phyloP scores from a whole-genome alignment of 2,329 filamentous ascomycete species.

The Botrytis byssoidea region DNA sequence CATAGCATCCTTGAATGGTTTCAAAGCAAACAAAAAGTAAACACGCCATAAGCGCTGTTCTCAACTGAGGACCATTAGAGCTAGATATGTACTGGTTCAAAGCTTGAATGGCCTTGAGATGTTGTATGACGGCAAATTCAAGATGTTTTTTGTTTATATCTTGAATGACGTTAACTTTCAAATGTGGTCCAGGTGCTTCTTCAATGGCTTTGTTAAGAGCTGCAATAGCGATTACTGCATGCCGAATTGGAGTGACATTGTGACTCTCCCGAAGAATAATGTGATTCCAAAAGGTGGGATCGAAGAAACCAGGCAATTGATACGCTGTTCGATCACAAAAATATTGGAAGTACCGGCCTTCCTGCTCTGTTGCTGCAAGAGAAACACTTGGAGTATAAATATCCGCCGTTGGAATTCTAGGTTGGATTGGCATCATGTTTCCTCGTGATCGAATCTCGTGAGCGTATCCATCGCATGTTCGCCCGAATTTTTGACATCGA shows the following conservation, averaged over 20 bases:
- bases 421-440: conserved; percentile 27
- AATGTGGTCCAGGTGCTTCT: conserved; percentile 31
- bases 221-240: conserved; percentile 65
- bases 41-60: conserved; percentile 37
- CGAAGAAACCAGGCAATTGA: conserved; percentile 65
- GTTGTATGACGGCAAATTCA: conserved; percentile 58
- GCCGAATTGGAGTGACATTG: conserved; percentile 57
- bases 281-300: conserved; percentile 62
- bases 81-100: conserved; percentile 48
- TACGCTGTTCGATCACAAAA: conserved; percentile 59
- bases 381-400: conserved; percentile 38
- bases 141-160: conserved; percentile 52
- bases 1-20: conserved; percentile 48
- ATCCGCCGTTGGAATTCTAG: conserved; percentile 35
- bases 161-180: conserved; percentile 40
- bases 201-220: conserved; percentile 65
- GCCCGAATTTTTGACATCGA: conserved; percentile 60
- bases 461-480: conserved; percentile 59
- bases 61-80: conserved; percentile 46
- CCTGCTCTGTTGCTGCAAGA: conserved; percentile 51
- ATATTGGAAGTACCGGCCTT: conserved; percentile 59
- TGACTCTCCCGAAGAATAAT: conserved; percentile 63
- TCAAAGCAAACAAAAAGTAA: conserved; percentile 38
- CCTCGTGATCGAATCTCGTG: conserved; percentile 20
- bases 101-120: conserved; percentile 55